A percentile compares a stretch with the other conserved stretches of the same genome.
Conservation (phyloP, 768 basidiomycete genomes). For the Suillus weaverae region DNA sequence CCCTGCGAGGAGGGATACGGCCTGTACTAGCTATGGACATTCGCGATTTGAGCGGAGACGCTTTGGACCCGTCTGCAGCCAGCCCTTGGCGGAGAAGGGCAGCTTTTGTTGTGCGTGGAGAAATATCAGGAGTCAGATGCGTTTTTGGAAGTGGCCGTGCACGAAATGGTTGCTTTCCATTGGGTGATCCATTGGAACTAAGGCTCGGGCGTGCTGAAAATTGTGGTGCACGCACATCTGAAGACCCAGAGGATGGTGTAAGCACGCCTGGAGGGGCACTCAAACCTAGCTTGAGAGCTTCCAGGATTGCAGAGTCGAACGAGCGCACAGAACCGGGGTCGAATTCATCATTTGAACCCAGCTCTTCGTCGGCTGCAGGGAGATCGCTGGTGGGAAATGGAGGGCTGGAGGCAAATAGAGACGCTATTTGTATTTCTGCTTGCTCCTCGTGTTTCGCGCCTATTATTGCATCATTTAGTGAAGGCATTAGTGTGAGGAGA, state of each 20-base stretch:
- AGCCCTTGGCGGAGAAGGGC: conserved; percentile 71
- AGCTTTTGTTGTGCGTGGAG: conserved; percentile 74
- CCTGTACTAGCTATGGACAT: conserved; percentile 37
- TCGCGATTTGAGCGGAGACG: conserved; percentile 20
- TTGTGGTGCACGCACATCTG: conserved; percentile 21
- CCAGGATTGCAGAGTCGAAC: conserved; percentile 48
- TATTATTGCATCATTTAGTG: conserved; percentile 56
- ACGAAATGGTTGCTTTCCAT: conserved; percentile 55
- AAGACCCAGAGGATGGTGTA: conserved; percentile 36
- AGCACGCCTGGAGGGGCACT: conserved; percentile 43
- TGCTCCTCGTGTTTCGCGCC: conserved; percentile 63
- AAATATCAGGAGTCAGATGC: conserved; percentile 61
- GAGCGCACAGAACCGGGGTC: conserved; percentile 40
- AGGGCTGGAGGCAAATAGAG: conserved; percentile 81
- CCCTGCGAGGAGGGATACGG: conserved; percentile 28
- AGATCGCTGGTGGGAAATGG: conserved; percentile 73
- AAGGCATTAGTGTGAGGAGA: conserved; percentile 74
- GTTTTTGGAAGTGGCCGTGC: conserved; percentile 70
- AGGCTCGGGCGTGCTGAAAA: conserved; percentile 31
- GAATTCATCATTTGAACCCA: conserved; percentile 35
- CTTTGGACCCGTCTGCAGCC: conserved; percentile 37
- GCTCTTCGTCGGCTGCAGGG: conserved; percentile 40
- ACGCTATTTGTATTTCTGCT: conserved; percentile 78
- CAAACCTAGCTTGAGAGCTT: conserved; percentile 40
- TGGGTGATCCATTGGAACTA: conserved; percentile 35